Evolutionary conservation across 129 eudicot species (phyloP), one percentile per base, ranked within the genome.

Genomic region (Scalesia atractyloides): DNA sequence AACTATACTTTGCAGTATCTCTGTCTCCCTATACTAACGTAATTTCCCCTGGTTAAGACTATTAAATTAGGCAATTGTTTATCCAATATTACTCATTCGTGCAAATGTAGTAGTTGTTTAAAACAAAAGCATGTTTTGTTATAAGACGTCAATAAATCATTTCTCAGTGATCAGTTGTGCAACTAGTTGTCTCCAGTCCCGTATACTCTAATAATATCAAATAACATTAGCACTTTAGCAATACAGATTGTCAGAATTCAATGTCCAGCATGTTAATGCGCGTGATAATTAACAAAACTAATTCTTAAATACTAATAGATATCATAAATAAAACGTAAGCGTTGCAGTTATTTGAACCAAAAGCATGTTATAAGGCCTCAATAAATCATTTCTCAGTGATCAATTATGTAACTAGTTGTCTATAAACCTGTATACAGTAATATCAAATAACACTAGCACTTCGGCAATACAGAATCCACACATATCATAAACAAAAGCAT

Each of bases 211-310:
- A 72, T 64, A 48, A 72, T 19, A 51, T 74, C 46, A 20, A 34
- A 46, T 17, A 51, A 64, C 44, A 18, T 16, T 19, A 19, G 57
- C 24, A 10, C 66, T 75, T 20, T 37, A 10, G 57, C 7, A n/a
- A 43, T 65, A 37, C 64, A 51, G 8, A 56, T 14, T 52, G 54
- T 17, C 64, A 64, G 24, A 53, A 46, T 17, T 12, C 59, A 8
- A 41, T 41, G 10, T 41, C 9, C 3, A 39, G 2, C 5, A 5
- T 39, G 9, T 39, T 41, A 41, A 41, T 41, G 61, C 66, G 13
- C 54, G 13, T 41, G 66, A 63, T 41, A 70, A 51, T 77, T 71
- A 51, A 77, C 52, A 62, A 48, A 24, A 66, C 14, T 47, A 65
- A 76, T 49, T 26, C n/a, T 17, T 24, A 33, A 76, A 58, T 16